Evolutionary conservation across 2,329 filamentous ascomycete species (phyloP), one percentile per base, ranked within the genome.

Genomic region (Tolypocladium inflatum): DNA sequence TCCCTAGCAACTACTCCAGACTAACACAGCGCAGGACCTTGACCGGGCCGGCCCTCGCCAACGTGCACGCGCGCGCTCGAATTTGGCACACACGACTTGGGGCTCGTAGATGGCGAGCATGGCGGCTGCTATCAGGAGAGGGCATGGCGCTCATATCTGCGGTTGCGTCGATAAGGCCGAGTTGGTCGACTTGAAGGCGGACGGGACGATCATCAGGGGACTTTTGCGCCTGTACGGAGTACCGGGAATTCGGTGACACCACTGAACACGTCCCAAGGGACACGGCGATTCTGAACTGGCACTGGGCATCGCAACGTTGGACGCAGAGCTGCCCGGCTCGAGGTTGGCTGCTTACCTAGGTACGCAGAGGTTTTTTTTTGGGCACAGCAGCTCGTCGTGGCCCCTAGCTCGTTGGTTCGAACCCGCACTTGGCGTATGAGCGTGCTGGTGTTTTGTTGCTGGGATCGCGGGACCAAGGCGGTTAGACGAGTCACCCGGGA

Each of bases 341-440:
- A 19, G 0, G 42, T 55, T 7, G n/a, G 63, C 1, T 65, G 66
- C 54, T 62, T n/a, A n/a, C n/a, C n/a, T n/a, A n/a, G n/a, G n/a
- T 13, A 69, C 68, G 0, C 63, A 65, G 51, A 60, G 63, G 57
- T 71, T 71, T 23, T 71, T 56, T 71, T 71, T 23, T 71, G 69
- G 69, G 63, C 65, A 0, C 67, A 64, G 56, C 62, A 67, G 38
- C 60, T 67, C 0, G 61, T 67, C 11, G 48, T 61, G 2, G 61
- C n/a, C 1, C 8, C 17, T 21, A 61, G 9, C 68, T 69, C 54
- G 55, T 69, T 0, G 60, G n/a, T 0, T 50, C 19, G 1, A 64
- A 59, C 1, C 57, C 65, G 19, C 59, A 62, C 26, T 19, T 71
- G 51, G 65, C 64, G 0, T 68, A 63, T 52, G 66, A 68, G 54